Percentiles rank a stretch among this genome's conserved stretches.
These are phyloP conservation scores for Zoysia matrella DNA, from an alignment of 202 grass and related monocot species.

Conservation along the genomic window DNA sequence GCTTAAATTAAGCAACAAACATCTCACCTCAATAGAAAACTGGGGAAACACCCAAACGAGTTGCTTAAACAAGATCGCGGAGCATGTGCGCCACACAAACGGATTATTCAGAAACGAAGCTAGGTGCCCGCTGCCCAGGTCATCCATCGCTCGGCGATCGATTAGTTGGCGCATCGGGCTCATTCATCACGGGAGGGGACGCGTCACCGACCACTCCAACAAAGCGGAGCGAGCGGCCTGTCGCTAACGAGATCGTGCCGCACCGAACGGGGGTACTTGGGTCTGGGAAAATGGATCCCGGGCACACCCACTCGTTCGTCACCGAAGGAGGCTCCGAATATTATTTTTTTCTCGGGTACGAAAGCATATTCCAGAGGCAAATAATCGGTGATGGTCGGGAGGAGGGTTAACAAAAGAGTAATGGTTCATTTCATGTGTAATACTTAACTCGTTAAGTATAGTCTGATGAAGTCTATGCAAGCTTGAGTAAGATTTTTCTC, in stretches of 20 bases:
- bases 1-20: no score
- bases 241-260: neutral
- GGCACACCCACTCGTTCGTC: no score
- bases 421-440: neutral
- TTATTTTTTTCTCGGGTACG: neutral
- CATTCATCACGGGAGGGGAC: conserved; percentile 21
- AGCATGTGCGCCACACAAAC: neutral
- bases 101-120: neutral
- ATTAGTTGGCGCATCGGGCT: conserved; percentile 45
- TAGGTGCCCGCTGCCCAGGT: no score
- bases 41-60: neutral
- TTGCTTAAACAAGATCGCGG: conserved; percentile 3
- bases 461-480: neutral
- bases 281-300: no score
- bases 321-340: neutral
- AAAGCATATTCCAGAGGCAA: conserved; percentile 22
- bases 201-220: conserved; percentile 30
- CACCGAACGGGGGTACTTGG: neutral
- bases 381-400: neutral
- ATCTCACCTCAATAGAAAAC: no score
- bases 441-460: no score
- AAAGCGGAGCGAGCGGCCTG: neutral
- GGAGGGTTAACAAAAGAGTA: neutral
- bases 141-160: neutral
- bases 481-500: neutral